Percentiles rank a stretch among this genome's conserved stretches.
Conservation (phyloP, 1,284 basidiomycete species). For the Tylopilus orsonianus region DNA sequence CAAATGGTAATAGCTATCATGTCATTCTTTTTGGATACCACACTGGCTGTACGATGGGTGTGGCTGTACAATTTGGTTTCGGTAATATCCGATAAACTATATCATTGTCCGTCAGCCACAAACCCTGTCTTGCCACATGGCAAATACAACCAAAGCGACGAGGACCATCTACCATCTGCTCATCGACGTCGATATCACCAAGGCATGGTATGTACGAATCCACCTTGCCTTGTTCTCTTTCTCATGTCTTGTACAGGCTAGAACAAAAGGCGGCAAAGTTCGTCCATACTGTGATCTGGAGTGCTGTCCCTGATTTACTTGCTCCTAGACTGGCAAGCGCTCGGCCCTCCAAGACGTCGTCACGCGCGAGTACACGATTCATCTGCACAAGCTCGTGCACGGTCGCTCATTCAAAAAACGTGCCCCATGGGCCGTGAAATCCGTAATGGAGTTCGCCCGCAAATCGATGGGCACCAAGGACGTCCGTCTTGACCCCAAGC, state of each 20-base stretch:
- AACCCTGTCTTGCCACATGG: conserved; percentile 36
- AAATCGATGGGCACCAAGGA: conserved; percentile 94
- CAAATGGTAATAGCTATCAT: too few species aligned
- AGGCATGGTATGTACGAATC: conserved; percentile 57
- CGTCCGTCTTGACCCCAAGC: conserved; percentile 88
- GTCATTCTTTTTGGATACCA: too few species aligned
- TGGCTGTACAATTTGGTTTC: too few species aligned
- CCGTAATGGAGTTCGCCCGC: conserved; percentile 84
- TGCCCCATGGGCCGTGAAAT: conserved; percentile 92
- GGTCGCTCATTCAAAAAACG: conserved; percentile 93
- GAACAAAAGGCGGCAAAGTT: conserved; percentile 45
- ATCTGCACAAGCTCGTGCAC: conserved; percentile 91
- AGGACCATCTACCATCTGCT: conserved; percentile 23
- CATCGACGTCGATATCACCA: conserved; percentile 51
- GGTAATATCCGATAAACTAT: conserved; percentile 33
- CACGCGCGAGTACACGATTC: conserved; percentile 95
- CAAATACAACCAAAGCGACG: conserved; percentile 31
- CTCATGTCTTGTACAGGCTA: conserved; percentile 34
- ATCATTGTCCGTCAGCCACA: conserved; percentile 35
- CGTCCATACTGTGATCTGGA: conserved; percentile 23
- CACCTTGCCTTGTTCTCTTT: background rate
- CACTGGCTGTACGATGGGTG: too few species aligned
- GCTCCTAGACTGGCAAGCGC: conserved; percentile 75
- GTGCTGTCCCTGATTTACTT: conserved; percentile 7
- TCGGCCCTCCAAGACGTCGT: conserved; percentile 96